Conservation (phyloP, 2,329 filamentous ascomycete genomes). For the Biscogniauxia marginata region DNA sequence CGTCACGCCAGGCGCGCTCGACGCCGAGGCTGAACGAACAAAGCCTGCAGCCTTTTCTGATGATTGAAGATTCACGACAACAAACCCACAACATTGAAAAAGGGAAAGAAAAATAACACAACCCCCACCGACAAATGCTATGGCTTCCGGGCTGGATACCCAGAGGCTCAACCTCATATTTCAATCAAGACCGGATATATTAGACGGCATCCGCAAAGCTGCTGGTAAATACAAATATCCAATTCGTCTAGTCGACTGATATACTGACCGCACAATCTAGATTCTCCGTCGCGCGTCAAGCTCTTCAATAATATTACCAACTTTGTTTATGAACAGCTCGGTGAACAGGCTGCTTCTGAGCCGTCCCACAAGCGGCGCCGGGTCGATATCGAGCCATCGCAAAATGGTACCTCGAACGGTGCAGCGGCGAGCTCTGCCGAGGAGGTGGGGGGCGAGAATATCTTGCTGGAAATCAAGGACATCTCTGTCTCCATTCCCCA, state of each 20-base stretch:
- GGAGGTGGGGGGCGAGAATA: constrained; percentile 47
- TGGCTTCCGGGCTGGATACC: constrained; percentile 47
- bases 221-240: constrained; percentile 42
- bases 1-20: not conserved
- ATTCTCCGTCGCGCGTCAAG: constrained; percentile 47
- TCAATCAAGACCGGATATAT: constrained; percentile 54
- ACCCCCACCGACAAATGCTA: constrained; percentile 22
- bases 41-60: not conserved
- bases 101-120: not conserved
- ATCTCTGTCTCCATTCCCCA: constrained; percentile 67
- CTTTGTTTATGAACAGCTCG: constrained; percentile 48
- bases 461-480: constrained; percentile 62
- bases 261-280: constrained; percentile 32
- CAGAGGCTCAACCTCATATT: constrained; percentile 53
- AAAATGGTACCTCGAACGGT: constrained; percentile 24
- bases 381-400: constrained; percentile 43
- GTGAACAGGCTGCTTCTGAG: constrained; percentile 31
- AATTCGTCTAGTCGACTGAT: not conserved
- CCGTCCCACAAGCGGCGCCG: constrained; percentile 53
- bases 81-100: constrained; percentile 3
- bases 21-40: not conserved
- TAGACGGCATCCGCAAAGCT: constrained; percentile 51
- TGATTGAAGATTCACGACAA: constrained; percentile 4
- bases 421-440: constrained; percentile 26
- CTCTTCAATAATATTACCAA: constrained; percentile 58